These are phyloP conservation scores for Ascocoryne sarcoides DNA, from an alignment of 2,329 filamentous ascomycete genomes.

Conservation along the genomic window DNA sequence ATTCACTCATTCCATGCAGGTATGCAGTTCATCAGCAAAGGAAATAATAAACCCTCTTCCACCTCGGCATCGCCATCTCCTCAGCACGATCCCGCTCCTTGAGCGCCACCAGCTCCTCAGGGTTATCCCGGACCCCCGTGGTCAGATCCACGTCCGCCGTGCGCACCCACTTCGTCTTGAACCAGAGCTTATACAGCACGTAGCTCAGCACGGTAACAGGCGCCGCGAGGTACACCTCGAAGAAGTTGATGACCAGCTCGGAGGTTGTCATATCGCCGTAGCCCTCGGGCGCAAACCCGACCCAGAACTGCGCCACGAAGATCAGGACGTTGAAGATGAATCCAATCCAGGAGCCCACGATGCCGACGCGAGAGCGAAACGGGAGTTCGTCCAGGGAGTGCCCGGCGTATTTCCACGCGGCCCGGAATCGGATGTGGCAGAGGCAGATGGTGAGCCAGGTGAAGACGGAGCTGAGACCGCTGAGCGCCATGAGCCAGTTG, in stretches of 20 bases:
- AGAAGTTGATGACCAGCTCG: slow-evolving; percentile 43
- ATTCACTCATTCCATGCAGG: too few relatives aligned
- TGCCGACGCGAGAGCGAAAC: slow-evolving; percentile 49
- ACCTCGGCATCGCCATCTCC: slow-evolving; percentile 10
- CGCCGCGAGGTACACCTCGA: slow-evolving; percentile 46
- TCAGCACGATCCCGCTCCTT: slow-evolving; percentile 16
- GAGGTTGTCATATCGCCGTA: slow-evolving; percentile 7
- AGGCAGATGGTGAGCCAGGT: slow-evolving; percentile 58
- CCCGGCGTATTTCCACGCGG: slow-evolving; percentile 48
- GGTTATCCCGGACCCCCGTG: slow-evolving; percentile 9
- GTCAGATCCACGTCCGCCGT: slow-evolving; percentile 15
- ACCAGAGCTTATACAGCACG: slow-evolving; percentile 53
- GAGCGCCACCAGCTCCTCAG: slow-evolving; percentile 11
- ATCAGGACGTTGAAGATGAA: slow-evolving; percentile 43
- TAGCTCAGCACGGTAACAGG: slow-evolving; percentile 47
- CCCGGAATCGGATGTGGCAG: slow-evolving; percentile 59
- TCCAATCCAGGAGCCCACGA: slow-evolving; percentile 54
- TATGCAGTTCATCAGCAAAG: too few relatives aligned
- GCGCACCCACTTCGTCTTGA: slow-evolving; percentile 29
- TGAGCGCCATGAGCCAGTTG: slow-evolving; percentile 55
- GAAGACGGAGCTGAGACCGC: slow-evolving; percentile 50
- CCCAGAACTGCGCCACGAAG: slow-evolving; percentile 31
- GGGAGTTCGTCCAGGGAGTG: slow-evolving; percentile 53
- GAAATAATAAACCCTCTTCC: slow-evolving; percentile 10
- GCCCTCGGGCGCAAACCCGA: slow-evolving; percentile 40